These are phyloP conservation scores for Leishmania major DNA, from an alignment of 208 protist genomes.

Conservation along the genomic window DNA sequence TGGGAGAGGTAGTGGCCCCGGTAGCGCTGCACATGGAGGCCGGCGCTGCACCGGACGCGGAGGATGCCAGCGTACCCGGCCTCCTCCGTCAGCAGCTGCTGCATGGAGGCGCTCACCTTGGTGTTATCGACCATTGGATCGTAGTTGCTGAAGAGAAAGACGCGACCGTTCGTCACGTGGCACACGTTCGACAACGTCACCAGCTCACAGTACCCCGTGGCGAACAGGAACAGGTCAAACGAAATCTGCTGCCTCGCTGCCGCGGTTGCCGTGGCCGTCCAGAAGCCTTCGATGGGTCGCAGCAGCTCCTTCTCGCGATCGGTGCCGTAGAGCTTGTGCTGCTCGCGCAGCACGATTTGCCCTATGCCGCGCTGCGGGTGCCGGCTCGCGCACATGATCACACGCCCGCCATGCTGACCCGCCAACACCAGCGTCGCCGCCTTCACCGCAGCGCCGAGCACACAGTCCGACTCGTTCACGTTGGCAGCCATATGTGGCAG, in stretches of 20 bases:
- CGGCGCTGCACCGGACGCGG: slow-evolving; percentile 88
- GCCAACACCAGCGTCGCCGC: slow-evolving; percentile 80
- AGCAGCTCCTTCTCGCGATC: slow-evolving; percentile 89
- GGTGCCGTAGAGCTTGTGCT: slow-evolving; percentile 84
- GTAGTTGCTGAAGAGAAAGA: slow-evolving; percentile 84
- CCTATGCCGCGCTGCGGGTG: slow-evolving; percentile 72
- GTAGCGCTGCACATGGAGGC: slow-evolving; percentile 82
- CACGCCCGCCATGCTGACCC: slow-evolving; percentile 72
- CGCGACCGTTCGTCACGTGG: slow-evolving; percentile 77
- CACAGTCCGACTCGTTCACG: slow-evolving; percentile 60
- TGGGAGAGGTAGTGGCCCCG: slow-evolving; percentile 88
- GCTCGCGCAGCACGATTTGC: slow-evolving; percentile 69
- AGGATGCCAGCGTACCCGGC: slow-evolving; percentile 92
- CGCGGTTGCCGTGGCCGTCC: slow-evolving; percentile 67
- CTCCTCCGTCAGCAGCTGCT: slow-evolving; percentile 69
- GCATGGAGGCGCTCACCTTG: slow-evolving; percentile 62
- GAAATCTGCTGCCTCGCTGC: slow-evolving; percentile 85
- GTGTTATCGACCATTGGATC: slow-evolving; percentile 63
- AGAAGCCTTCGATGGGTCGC: slow-evolving; percentile 82
- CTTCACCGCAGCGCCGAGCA: slow-evolving; percentile 80
- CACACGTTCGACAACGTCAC: slow-evolving; percentile 85
- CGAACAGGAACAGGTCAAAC: slow-evolving; percentile 91
- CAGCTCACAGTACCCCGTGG: slow-evolving; percentile 77
- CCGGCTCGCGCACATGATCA: slow-evolving; percentile 67
- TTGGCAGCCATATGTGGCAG: slow-evolving; percentile 48